phyloP scores from a whole-genome alignment of 169 alveolate genomes.

The Babesia caballi region DNA sequence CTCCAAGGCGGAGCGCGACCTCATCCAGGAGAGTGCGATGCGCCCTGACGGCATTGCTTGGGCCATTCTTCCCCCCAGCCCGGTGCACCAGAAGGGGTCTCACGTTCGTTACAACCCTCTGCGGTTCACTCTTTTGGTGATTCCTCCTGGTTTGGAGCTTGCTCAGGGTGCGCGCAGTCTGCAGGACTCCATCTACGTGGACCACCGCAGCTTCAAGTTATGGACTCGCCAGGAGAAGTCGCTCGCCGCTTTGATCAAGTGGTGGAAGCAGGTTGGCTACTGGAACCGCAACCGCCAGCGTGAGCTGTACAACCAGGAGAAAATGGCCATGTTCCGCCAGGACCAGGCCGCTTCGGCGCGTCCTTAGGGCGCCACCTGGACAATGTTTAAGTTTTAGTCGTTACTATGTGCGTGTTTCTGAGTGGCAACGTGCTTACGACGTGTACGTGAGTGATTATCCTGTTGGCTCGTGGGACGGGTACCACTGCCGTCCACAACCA shows the following conservation, averaged over 20 bases:
- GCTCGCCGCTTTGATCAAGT: constrained; percentile 54
- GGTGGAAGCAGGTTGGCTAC: constrained; percentile 85
- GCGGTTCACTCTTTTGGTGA: constrained; percentile 73
- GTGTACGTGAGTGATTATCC: too few relatives aligned
- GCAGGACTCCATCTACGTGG: constrained; percentile 79
- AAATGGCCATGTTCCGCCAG: constrained; percentile 50
- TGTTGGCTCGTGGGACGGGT: too few relatives aligned
- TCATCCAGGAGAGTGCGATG: constrained; percentile 71
- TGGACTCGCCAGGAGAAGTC: constrained; percentile 76
- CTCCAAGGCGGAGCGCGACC: constrained; percentile 70
- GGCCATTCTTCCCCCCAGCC: constrained; percentile 76
- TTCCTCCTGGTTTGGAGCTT: constrained; percentile 70
- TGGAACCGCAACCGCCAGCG: constrained; percentile 77
- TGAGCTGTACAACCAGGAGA: constrained; percentile 67
- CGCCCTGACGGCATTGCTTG: constrained; percentile 77
- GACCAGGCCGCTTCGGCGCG: not conserved
- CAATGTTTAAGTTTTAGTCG: not conserved
- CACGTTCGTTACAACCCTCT: constrained; percentile 65
- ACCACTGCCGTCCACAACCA: too few relatives aligned
- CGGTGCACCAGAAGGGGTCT: constrained; percentile 27
- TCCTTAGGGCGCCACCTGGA: not conserved
- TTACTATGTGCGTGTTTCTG: too few relatives aligned
- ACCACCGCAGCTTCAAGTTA: constrained; percentile 68
- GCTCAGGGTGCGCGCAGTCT: constrained; percentile 62
- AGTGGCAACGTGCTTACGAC: too few relatives aligned